Evolutionary conservation across 768 basidiomycete genomes (phyloP), one percentile per base, ranked within the genome.

Genomic region (Russula earlei): DNA sequence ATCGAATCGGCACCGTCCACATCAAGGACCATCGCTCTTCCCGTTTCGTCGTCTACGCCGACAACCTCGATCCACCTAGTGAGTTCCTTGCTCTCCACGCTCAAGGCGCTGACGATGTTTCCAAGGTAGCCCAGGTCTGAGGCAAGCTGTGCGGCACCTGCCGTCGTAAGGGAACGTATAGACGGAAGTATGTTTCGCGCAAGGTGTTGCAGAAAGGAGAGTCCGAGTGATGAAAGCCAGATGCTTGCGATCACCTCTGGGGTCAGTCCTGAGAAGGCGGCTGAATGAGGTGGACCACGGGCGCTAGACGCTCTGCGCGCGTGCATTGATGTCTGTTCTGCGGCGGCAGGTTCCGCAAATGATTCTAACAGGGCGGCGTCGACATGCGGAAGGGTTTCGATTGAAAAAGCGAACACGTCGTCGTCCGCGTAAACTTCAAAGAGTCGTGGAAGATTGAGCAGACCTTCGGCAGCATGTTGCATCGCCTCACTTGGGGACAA

Each of bases 341-440:
- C 66, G 59, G 43, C 69, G 3, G 64, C 59, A 11, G 68, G 74
- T 55, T 81, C 82, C 2, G 72, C 65, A 6, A 77, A 65, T 36
- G 71, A 73, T 52, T 75, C 77, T 19, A 81, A 66, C 46, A 78
- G 68, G 40, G 84, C 81, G 6, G 72, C 61, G 55, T 87, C 82
- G 48, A 88, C 67, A 63, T 81, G 80, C 0, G 87, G 91, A 10
- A 97, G 72, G 5, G 87, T 91, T 46, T 85, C 82, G 38, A 97
- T 74, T 34, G 90, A 91, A 69, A 93, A 96, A 2, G 84, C 81
- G 9, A 97, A 77, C 10, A 91, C 89, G 58, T 93, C 91, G 67
- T 97, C 93, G 55, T 86, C 85, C 7, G 87, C 90, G 65, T 96
- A 95, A 17, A 94, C 87, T 68, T 98, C 94, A 65, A 98, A 96